A percentile compares a stretch with the other conserved stretches of the same genome.
phyloP scores from a whole-genome alignment of 768 basidiomycete genomes.

The Psilocybe azurescens region DNA sequence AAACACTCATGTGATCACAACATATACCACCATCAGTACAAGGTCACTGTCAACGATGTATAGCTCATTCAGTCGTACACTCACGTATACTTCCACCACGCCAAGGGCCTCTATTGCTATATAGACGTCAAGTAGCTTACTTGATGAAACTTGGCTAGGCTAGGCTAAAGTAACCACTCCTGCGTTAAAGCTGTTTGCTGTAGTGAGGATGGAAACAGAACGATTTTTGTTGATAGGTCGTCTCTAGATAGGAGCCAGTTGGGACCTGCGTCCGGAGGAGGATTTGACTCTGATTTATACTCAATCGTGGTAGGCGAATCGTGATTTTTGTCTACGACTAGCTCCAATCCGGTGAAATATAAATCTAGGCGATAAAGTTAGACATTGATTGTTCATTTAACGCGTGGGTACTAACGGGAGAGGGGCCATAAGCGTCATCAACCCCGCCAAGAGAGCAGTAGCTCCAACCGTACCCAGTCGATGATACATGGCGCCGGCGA shows the following conservation, averaged over 20 bases:
- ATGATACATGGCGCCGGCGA: slow-evolving; percentile 72
- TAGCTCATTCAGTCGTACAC: too few relatives aligned
- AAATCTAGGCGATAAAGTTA: slow-evolving; percentile 10
- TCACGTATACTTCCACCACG: too few relatives aligned
- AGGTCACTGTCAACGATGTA: not conserved
- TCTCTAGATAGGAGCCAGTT: too few relatives aligned
- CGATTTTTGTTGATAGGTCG: too few relatives aligned
- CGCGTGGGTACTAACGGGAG: slow-evolving; percentile 50
- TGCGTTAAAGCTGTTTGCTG: too few relatives aligned
- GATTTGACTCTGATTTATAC: not conserved
- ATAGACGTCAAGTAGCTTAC: too few relatives aligned
- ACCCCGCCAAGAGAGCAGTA: slow-evolving; percentile 70
- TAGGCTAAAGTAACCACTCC: too few relatives aligned
- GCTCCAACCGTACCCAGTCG: slow-evolving; percentile 75
- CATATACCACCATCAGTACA: too few relatives aligned
- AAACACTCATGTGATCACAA: not conserved
- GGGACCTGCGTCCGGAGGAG: too few relatives aligned
- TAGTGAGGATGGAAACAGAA: too few relatives aligned
- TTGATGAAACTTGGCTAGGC: too few relatives aligned
- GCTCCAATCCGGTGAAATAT: slow-evolving; percentile 22
- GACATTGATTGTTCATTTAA: not conserved
- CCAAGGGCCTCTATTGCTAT: too few relatives aligned
- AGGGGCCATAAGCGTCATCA: slow-evolving; percentile 66
- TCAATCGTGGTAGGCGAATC: slow-evolving; percentile 8
- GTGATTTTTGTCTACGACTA: slow-evolving; percentile 13